Evolutionary conservation across 352 stramenopile genomes (phyloP).

Genomic region (Phytopythium oedochilum): DNA sequence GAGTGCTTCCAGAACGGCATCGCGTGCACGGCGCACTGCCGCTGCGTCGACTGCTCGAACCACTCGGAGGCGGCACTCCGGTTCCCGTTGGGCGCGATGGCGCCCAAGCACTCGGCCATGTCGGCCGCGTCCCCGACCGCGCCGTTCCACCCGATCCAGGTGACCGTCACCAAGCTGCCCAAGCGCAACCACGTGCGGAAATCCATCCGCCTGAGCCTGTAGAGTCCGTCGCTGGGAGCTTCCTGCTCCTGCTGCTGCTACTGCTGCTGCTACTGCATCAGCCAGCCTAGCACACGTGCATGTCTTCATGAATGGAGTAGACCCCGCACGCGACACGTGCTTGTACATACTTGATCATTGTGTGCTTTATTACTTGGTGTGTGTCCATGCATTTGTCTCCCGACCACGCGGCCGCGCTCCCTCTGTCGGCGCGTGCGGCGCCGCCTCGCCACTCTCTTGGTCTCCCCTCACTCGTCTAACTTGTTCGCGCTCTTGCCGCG

Average conservation of each 20-base stretch:
- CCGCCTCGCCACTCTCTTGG: neutral
- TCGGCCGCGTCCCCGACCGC: neutral
- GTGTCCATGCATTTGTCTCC: neutral
- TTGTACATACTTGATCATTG: neutral
- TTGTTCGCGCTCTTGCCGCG: neutral
- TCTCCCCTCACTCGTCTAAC: neutral
- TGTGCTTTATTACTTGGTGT: neutral
- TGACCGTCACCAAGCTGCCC: slow-evolving; percentile 72
- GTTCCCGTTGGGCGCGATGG: slow-evolving; percentile 12
- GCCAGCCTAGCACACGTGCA: neutral
- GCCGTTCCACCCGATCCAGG: slow-evolving; percentile 51
- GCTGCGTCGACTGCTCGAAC: slow-evolving; percentile 96
- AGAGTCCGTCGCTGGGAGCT: too few species aligned
- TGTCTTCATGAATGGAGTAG: neutral
- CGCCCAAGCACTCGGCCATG: slow-evolving; percentile 4
- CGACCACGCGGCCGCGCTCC: too few species aligned
- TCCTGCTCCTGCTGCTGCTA: neutral
- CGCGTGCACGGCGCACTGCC: slow-evolving; percentile 90
- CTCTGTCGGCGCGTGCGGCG: neutral
- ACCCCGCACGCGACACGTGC: too few species aligned
- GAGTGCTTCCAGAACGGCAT: slow-evolving; percentile 96
- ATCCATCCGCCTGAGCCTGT: slow-evolving; percentile 46
- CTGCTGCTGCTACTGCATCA: neutral
- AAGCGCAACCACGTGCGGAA: slow-evolving; percentile 56
- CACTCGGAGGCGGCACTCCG: slow-evolving; percentile 28